A percentile compares a stretch with the other conserved stretches of the same genome.
Evolutionary conservation across 768 basidiomycete genomes (phyloP).

Genomic region (Amanita polypyramis): DNA sequence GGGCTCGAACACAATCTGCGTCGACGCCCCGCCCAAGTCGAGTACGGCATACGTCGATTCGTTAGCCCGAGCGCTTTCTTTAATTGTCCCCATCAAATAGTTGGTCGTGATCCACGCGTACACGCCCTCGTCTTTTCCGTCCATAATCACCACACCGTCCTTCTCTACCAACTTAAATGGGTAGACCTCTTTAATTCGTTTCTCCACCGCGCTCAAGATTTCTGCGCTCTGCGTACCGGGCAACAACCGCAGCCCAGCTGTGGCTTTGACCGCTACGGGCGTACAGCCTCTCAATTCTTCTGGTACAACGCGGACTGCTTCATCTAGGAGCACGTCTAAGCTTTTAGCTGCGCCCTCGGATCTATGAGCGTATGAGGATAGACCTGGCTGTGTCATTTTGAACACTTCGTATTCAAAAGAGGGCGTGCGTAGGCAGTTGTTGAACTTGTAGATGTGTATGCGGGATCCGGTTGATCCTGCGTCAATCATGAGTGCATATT

Average conservation of each 20-base stretch:
- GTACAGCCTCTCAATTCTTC: slow-evolving; percentile 58
- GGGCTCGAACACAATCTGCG: slow-evolving; percentile 96
- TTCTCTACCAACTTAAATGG: slow-evolving; percentile 49
- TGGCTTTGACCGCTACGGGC: slow-evolving; percentile 88
- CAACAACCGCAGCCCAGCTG: slow-evolving; percentile 72
- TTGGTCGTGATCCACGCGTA: slow-evolving; percentile 99
- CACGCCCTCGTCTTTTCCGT: slow-evolving; percentile 91
- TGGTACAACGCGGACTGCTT: slow-evolving; percentile 75
- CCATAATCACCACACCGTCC: slow-evolving; percentile 82
- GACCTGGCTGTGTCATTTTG: slow-evolving; percentile 68
- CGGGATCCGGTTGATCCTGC: slow-evolving; percentile 96
- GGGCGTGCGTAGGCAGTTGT: slow-evolving; percentile 73
- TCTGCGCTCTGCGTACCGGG: slow-evolving; percentile 49
- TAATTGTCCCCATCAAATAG: slow-evolving; percentile 72
- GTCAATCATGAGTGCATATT: slow-evolving; percentile 96
- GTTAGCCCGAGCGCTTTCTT: slow-evolving; percentile 12
- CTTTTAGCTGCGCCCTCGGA: slow-evolving; percentile 68
- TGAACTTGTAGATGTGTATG: slow-evolving; percentile 98
- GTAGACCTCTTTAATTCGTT: slow-evolving; percentile 44
- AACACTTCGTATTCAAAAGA: slow-evolving; percentile 91
- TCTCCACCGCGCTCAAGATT: slow-evolving; percentile 68
- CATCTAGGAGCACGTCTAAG: slow-evolving; percentile 70
- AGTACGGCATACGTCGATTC: slow-evolving; percentile 71
- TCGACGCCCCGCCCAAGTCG: slow-evolving; percentile 94
- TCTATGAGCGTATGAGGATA: slow-evolving; percentile 50